Percentiles rank a stretch among this genome's conserved stretches.
Evolutionary conservation across 2,329 filamentous ascomycete species (phyloP).

Genomic region (Neospermospora avenae): DNA sequence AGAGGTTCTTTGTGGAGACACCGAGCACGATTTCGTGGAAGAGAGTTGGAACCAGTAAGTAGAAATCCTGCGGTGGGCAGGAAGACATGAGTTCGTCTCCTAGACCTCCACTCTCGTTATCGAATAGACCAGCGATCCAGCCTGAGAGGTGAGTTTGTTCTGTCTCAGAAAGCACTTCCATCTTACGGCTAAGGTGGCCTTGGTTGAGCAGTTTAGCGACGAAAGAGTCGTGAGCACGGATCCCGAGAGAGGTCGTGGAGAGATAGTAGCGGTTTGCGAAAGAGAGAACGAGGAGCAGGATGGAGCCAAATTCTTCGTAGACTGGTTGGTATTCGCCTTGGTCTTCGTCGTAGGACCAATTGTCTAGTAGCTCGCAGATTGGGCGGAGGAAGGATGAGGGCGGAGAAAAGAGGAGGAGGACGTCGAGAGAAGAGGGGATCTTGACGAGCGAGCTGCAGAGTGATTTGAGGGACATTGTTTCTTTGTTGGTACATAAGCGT

Average conservation of each 20-base stretch:
- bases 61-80: conserved; percentile 80
- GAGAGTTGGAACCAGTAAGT: conserved; percentile 70
- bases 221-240: conserved; percentile 58
- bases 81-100: conserved; percentile 79
- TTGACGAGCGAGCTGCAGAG: conserved; percentile 71
- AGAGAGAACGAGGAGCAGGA: conserved; percentile 69
- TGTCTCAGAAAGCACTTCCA: conserved; percentile 59
- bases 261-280: conserved; percentile 75
- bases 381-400: conserved; percentile 67
- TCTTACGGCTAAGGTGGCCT: conserved; percentile 53
- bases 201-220: conserved; percentile 62
- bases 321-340: conserved; percentile 81
- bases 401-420: conserved; percentile 72
- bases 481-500: conserved; percentile 67
- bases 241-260: conserved; percentile 59
- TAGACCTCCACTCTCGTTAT: conserved; percentile 68
- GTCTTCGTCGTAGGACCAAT: conserved; percentile 79
- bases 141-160: conserved; percentile 64
- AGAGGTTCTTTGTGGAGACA: conserved; percentile 60
- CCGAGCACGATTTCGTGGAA: conserved; percentile 74
- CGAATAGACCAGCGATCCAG: conserved; percentile 77
- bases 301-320: conserved; percentile 81
- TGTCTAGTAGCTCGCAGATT: conserved; percentile 71
- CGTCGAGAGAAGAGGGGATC: conserved; percentile 68
- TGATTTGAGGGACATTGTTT: conserved; percentile 76